Percentiles rank a stretch among this genome's conserved stretches.
Conservation (phyloP, 2,329 filamentous ascomycete genomes). For the Zymoseptoria tritici region DNA sequence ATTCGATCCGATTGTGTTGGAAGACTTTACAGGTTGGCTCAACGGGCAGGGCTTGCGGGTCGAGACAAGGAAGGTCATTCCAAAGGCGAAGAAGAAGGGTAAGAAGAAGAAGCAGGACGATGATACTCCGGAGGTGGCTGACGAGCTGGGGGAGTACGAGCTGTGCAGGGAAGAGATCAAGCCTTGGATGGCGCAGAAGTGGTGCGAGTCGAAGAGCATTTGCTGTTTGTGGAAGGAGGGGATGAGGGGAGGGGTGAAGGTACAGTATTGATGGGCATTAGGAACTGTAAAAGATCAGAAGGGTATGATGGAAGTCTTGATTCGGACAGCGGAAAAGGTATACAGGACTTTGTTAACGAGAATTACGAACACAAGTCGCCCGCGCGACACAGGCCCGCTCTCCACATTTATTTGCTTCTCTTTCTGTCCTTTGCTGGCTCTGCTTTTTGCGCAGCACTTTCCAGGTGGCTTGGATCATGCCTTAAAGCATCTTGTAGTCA, state of each 20-base stretch:
- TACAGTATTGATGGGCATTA: slow-evolving; percentile 17
- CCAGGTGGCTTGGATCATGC: background rate
- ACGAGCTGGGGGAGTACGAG: slow-evolving; percentile 21
- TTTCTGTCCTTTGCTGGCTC: background rate
- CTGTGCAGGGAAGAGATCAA: slow-evolving; percentile 25
- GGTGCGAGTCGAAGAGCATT: slow-evolving; percentile 82
- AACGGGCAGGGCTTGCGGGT: slow-evolving; percentile 43
- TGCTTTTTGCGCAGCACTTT: background rate
- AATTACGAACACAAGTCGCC: background rate
- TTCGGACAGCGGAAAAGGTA: background rate
- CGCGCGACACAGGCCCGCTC: background rate
- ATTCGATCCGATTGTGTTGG: slow-evolving; percentile 82
- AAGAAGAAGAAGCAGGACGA: slow-evolving; percentile 38
- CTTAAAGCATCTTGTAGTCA: no score
- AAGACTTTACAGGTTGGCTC: slow-evolving; percentile 77
- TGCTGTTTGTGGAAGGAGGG: slow-evolving; percentile 68
- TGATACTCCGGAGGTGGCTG: slow-evolving; percentile 52
- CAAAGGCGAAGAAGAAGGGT: slow-evolving; percentile 10
- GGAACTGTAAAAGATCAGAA: background rate
- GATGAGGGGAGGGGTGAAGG: slow-evolving; percentile 30
- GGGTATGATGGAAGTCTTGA: background rate
- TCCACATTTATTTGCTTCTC: background rate
- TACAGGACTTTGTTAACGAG: background rate
- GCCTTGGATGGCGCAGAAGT: slow-evolving; percentile 65
- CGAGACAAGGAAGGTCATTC: slow-evolving; percentile 10